phyloP scores from a whole-genome alignment of 306 rosid genomes.

The Quercus alba region DNA sequence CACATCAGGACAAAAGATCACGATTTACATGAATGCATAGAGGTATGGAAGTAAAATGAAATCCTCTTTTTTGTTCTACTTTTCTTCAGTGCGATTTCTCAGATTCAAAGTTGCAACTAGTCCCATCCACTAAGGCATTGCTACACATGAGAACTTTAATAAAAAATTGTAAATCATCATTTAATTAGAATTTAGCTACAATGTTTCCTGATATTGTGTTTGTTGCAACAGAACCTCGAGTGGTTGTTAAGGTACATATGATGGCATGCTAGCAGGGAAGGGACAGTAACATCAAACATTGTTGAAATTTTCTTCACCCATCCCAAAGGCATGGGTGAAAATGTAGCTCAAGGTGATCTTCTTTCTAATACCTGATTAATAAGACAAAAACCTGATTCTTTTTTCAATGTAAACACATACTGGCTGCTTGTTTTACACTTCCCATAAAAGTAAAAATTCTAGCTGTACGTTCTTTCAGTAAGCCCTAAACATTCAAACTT shows the following conservation, averaged over 20 bases:
- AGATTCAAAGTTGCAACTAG: not conserved
- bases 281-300: constrained; percentile 13
- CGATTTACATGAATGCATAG: constrained; percentile 69
- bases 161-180: not conserved
- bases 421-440: constrained; percentile 12
- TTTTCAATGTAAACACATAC: constrained; percentile 22
- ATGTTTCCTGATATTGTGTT: constrained; percentile 23
- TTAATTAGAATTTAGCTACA: constrained; percentile 2
- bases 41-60: constrained; percentile 42
- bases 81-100: not conserved
- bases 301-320: constrained; percentile 17
- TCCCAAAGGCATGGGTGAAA: constrained; percentile 18
- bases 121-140: not conserved
- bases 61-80: not conserved
- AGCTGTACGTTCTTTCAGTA: constrained; percentile 1
- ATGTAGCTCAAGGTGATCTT: constrained; percentile 10
- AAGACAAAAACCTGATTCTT: constrained; percentile 19
- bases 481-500: not conserved
- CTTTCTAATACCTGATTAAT: constrained; percentile 14
- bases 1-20: constrained; percentile 76
- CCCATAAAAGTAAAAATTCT: not conserved
- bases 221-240: constrained; percentile 66
- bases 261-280: constrained; percentile 23
- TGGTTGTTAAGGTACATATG: constrained; percentile 71
- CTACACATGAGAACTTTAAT: not conserved